A percentile compares a stretch with the other conserved stretches of the same genome.
Evolutionary conservation across 1,139 yeast genomes (phyloP).

Genomic region (Yamadazyma jaroonii): DNA sequence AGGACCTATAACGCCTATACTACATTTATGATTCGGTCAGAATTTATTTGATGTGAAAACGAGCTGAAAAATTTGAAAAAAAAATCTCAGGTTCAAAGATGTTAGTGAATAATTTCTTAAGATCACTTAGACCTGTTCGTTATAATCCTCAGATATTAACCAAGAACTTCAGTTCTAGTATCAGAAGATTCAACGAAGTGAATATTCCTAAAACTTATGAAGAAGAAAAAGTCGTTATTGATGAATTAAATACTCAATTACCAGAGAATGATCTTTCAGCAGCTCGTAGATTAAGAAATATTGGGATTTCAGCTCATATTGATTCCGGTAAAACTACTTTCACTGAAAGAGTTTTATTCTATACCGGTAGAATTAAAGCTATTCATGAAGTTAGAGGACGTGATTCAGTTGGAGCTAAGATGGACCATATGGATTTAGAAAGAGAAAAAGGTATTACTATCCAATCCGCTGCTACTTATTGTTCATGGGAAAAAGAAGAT

Average conservation of each 20-base stretch:
- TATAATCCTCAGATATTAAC: neutral
- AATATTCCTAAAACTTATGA: conserved; percentile 52
- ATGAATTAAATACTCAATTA: conserved; percentile 52
- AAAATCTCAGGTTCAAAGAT: neutral
- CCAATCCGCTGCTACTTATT: conserved; percentile 97
- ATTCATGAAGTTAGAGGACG: conserved; percentile 98
- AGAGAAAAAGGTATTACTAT: conserved; percentile 95
- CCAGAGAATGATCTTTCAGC: conserved; percentile 56
- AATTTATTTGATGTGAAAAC: no score
- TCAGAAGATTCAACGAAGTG: conserved; percentile 12
- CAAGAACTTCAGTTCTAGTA: conserved; percentile 14
- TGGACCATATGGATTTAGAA: conserved; percentile 92
- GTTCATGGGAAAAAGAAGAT: conserved; percentile 84
- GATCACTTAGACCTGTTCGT: conserved; percentile 1
- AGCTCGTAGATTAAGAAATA: conserved; percentile 72
- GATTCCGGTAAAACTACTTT: conserved; percentile 81
- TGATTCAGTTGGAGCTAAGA: conserved; percentile 97
- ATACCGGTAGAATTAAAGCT: conserved; percentile 96
- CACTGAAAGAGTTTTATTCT: conserved; percentile 94
- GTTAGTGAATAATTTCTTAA: conserved; percentile 1
- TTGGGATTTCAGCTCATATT: conserved; percentile 96
- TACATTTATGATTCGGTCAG: no score
- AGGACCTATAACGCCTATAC: no score
- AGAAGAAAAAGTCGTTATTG: conserved; percentile 68
- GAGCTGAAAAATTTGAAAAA: conserved; percentile 3